Evolutionary conservation across 257 asterid species (phyloP), one percentile per base, ranked within the genome.

Genomic region (Vinca minor): DNA sequence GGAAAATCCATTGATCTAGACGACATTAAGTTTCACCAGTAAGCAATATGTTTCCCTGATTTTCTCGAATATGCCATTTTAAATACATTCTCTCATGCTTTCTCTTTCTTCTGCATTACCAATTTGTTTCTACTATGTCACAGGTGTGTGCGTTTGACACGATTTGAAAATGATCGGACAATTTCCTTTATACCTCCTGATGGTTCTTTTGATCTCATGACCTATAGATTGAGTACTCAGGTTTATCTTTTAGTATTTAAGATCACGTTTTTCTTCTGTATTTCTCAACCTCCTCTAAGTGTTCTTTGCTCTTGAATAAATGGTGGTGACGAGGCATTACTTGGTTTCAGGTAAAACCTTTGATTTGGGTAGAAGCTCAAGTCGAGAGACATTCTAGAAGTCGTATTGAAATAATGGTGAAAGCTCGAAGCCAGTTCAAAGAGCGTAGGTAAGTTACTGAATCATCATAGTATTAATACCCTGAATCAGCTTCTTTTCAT

Each of bases 1-100:
- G 99, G 99, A 70, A 94, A 94, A 75, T 86, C 99, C 78, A 94
- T 94, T 73, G 99, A 94, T 79, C 83, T 94, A 25, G 99, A 94
- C 53, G 99, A 94, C 81, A 94, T 94, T 77, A 94, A 94, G 79
- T 94, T 94, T 78, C 99, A 94, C 79, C 99, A 94, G 99, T 93
- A 83, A 63, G 97, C 64, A 65, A 36, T 64, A 56, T 50, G 13
- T 49, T 69, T 79, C 38, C 58, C 64, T 66, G 42, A 52, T 15
- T 52, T 50, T 13, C 31, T 28, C 14, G 14, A 14, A 9, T 29
- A 7, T 35, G 17, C 21, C 14, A 23, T 62, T 67, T 25, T 47
- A 50, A 2, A 35, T 32, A 36, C 23, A 29, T 14, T 58, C 32
- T 36, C 31, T 63, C 53, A 5, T 1, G 2, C 23, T 21, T 26